Base-by-base conservation (phyloP, 2,329 filamentous ascomycete genomes). In the Phoma sp. region DNA sequence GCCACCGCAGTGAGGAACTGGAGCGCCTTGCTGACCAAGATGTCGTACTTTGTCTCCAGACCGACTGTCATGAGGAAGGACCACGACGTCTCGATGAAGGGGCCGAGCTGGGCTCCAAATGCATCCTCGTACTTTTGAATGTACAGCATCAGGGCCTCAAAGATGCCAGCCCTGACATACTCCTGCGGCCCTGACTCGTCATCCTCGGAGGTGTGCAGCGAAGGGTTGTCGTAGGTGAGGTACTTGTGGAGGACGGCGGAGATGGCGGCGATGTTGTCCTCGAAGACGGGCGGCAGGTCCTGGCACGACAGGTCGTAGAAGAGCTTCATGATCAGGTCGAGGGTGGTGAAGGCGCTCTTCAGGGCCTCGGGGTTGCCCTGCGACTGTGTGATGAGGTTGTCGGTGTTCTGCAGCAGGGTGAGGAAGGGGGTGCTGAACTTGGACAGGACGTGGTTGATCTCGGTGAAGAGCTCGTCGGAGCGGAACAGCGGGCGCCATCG, bases 221-320 rank as follows among this genome's bases (percentile, higher is more conserved):
- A 75, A n/a, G 87, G 82, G 74, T 96, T 97, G 65, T 92, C 85
- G 76, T 96, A 99, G 17, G 86, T 87, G 48, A 99, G 83, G 75
- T 99, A 99, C 76, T 96, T 98, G 78, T 96, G 89, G 14, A 98
- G 82, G 12, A 98, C 82, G 18, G 83, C 81, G 15, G 91, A 89
- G 61, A 99, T 90, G 59, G 85, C 85, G 40, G 81, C 77, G 17
- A 99, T 83, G 70, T 96, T 90, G 61, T 96, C 89, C 80, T 99
- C 95, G 74, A 99, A 96, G 64, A 95, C 88, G 2, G 93, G 93
- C 14, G 95, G 92, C 65, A 99, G 84, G 74, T 99, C 95, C 74
- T 99, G 96, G 72, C 89, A 96, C n/a, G 93, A 97, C 46, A 99
- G 86, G 76, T 99, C 96, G 78, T 95, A 95, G 72, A 98, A 87